Percentiles rank a stretch among this genome's conserved stretches.
Conservation (phyloP, 116 monocot genomes). For the Iris pallida region DNA sequence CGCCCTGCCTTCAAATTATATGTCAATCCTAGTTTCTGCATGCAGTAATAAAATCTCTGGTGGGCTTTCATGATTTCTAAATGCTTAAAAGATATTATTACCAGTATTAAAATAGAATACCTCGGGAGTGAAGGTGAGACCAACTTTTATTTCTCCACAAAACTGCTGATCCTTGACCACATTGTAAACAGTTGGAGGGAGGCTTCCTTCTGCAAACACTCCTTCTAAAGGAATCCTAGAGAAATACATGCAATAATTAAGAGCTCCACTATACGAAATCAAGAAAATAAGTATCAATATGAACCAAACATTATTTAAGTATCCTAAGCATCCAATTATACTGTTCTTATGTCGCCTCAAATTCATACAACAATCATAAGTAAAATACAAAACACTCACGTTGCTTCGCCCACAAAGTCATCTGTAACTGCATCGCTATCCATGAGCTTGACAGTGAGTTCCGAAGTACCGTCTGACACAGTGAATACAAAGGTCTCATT, state of each 20-base stretch:
- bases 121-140: slow-evolving; percentile 66
- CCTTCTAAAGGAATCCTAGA: slow-evolving; percentile 68
- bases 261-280: neutral
- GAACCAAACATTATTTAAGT: neutral
- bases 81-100: neutral
- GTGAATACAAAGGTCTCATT: slow-evolving; percentile 53
- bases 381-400: slow-evolving; percentile 20
- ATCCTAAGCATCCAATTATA: neutral
- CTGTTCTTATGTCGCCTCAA: neutral
- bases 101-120: slow-evolving; percentile 21
- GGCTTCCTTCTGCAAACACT: slow-evolving; percentile 51
- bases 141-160: slow-evolving; percentile 76
- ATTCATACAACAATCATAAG: neutral
- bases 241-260: slow-evolving; percentile 10
- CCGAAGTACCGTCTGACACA: slow-evolving; percentile 20
- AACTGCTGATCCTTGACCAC: slow-evolving; percentile 80
- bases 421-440: slow-evolving; percentile 32
- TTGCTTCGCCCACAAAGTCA: slow-evolving; percentile 53
- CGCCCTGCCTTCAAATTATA: too few relatives aligned
- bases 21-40: too few relatives aligned
- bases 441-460: slow-evolving; percentile 46
- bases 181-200: slow-evolving; percentile 71
- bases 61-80: too few relatives aligned
- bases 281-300: neutral
- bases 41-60: too few relatives aligned